Percentiles rank a stretch among this genome's conserved stretches.
Evolutionary conservation across 2,329 filamentous ascomycete species (phyloP).

Genomic region (Teratosphaeria viscida): DNA sequence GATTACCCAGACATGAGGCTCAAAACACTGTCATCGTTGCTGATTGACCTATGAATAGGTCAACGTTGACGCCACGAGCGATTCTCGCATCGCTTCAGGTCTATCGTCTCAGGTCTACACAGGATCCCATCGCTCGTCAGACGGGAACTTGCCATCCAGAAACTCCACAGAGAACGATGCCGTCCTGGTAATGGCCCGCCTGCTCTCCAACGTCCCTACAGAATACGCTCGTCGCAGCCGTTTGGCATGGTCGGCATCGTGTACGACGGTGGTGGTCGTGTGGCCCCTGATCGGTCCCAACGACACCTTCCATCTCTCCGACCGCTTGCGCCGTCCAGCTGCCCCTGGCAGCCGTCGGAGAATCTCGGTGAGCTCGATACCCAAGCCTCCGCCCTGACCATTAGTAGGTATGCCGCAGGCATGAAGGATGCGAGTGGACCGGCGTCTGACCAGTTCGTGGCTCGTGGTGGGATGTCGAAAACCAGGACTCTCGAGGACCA

Average conservation of each 20-base stretch:
- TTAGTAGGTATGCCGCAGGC: not conserved
- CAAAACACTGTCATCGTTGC: too few relatives aligned
- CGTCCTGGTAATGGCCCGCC: not conserved
- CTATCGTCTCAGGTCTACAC: not conserved
- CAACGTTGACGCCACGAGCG: too few relatives aligned
- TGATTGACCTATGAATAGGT: too few relatives aligned
- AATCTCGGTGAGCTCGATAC: not conserved
- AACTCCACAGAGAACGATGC: not conserved
- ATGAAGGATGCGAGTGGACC: not conserved
- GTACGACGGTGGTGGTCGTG: not conserved
- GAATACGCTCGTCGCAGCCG: not conserved
- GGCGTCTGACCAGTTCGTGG: not conserved
- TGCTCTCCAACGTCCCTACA: not conserved
- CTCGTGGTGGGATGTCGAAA: not conserved
- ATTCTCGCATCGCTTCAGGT: not conserved
- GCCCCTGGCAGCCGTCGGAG: not conserved
- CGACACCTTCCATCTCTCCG: not conserved
- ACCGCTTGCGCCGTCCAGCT: not conserved
- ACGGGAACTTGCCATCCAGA: not conserved
- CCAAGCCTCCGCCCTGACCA: not conserved
- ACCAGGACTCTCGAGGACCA: slow-evolving; percentile 6
- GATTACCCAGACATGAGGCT: too few relatives aligned
- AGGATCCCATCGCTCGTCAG: not conserved
- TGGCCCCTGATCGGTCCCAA: not conserved
- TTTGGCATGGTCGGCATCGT: not conserved